Conservation (phyloP, 768 basidiomycete species). For the Saitozyma podzolica region DNA sequence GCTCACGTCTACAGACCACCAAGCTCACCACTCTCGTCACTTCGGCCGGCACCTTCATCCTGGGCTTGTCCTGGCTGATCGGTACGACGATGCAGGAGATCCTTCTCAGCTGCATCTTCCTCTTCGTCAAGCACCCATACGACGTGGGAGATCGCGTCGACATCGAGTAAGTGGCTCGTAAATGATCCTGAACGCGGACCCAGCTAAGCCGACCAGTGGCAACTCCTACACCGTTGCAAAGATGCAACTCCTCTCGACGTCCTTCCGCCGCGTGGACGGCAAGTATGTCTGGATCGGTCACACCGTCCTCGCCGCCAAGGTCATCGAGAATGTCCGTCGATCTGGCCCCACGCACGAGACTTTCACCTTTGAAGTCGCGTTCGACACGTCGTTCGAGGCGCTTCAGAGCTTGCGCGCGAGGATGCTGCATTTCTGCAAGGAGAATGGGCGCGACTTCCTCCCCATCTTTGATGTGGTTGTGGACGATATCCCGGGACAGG, state of each 20-base stretch:
- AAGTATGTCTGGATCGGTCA: slow-evolving; percentile 53
- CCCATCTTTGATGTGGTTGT: slow-evolving; percentile 65
- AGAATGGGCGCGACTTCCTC: slow-evolving; percentile 72
- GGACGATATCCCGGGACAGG: slow-evolving; percentile 75
- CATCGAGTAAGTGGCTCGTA: slow-evolving; percentile 50
- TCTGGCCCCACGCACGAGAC: slow-evolving; percentile 71
- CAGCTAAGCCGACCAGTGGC: slow-evolving; percentile 40
- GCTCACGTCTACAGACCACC: slow-evolving; percentile 59
- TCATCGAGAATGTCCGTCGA: slow-evolving; percentile 54
- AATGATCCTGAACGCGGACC: neutral
- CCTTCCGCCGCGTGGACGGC: slow-evolving; percentile 49
- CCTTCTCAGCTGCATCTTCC: slow-evolving; percentile 81
- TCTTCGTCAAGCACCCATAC: slow-evolving; percentile 68
- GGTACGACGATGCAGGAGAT: slow-evolving; percentile 76
- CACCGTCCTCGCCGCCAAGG: slow-evolving; percentile 51
- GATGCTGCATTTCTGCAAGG: slow-evolving; percentile 76
- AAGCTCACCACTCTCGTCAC: slow-evolving; percentile 73
- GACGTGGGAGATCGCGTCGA: slow-evolving; percentile 59
- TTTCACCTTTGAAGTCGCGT: slow-evolving; percentile 75
- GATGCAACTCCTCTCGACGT: slow-evolving; percentile 73
- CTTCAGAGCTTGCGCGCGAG: slow-evolving; percentile 71
- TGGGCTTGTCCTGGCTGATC: slow-evolving; percentile 78
- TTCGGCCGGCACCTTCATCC: slow-evolving; percentile 67
- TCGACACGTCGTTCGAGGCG: slow-evolving; percentile 74
- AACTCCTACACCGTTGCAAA: slow-evolving; percentile 77